Conservation (phyloP, 495 filamentous ascomycete species). For the Neurospora discreta region DNA sequence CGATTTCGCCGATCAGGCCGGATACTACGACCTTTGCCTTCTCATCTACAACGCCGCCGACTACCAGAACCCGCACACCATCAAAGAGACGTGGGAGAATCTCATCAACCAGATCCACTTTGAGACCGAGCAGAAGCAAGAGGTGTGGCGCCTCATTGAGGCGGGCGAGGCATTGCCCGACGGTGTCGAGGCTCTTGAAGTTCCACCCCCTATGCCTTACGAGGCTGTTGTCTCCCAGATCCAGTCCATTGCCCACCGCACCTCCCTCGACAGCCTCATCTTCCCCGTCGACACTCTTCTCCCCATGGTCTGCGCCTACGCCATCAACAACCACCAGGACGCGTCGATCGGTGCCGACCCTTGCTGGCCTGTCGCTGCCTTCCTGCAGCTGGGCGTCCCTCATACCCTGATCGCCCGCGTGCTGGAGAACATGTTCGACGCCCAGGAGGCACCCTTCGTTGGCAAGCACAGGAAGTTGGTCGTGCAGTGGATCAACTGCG, state of each 20-base stretch:
- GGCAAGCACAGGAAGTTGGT: conserved; percentile 36
- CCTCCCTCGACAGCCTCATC: conserved; percentile 57
- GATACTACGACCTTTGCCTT: conserved; percentile 86
- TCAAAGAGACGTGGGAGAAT: conserved; percentile 72
- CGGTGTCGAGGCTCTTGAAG: conserved; percentile 3
- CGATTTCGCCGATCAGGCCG: conserved; percentile 71
- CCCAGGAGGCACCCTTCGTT: conserved; percentile 73
- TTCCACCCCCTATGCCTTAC: conserved; percentile 48
- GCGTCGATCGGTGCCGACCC: conserved; percentile 45
- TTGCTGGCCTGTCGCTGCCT: conserved; percentile 73
- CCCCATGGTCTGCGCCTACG: conserved; percentile 68
- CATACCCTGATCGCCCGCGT: conserved; percentile 64
- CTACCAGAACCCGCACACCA: conserved; percentile 72
- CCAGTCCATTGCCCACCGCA: conserved; percentile 64
- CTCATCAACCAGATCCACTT: conserved; percentile 62
- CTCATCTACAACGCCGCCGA: conserved; percentile 82
- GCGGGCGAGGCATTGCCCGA: conserved; percentile 8
- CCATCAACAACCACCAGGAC: conserved; percentile 57
- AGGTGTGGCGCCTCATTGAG: conserved; percentile 20
- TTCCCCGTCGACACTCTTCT: conserved; percentile 56
- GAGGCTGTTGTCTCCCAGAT: conserved; percentile 67
- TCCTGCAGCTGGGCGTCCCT: conserved; percentile 64
- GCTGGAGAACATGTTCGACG: conserved; percentile 74
- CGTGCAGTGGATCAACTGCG: conserved; percentile 31
- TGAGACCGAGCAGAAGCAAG: conserved; percentile 41